These are phyloP conservation scores for Groenewaldozyma salmanticensis DNA, from an alignment of 805 yeast species.

Conservation along the genomic window DNA sequence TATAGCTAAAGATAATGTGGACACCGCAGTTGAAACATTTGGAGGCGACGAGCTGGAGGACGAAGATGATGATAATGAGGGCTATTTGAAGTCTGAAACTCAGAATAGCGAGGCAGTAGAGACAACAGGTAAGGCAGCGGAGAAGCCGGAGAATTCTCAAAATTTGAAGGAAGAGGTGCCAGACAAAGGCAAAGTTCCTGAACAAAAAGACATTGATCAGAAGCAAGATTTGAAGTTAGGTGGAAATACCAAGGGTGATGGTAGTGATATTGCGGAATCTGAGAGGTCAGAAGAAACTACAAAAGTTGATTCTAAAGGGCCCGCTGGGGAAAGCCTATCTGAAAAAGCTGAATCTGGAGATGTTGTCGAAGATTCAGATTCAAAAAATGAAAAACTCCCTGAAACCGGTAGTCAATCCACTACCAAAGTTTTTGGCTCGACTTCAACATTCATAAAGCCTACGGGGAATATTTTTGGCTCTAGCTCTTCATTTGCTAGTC, in stretches of 20 bases:
- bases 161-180: constrained; percentile 4
- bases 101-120: constrained; percentile 7
- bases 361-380: constrained; percentile 2
- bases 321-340: too few species aligned
- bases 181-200: constrained; percentile 3
- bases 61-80: constrained; percentile 5
- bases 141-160: constrained; percentile 6
- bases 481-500: constrained; percentile 6
- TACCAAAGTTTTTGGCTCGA: constrained; percentile 8
- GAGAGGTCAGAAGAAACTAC: not conserved
- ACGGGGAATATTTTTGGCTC: constrained; percentile 8
- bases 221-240: constrained; percentile 1
- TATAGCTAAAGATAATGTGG: constrained; percentile 2
- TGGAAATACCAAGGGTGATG: not conserved
- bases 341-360: too few species aligned
- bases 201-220: constrained; percentile 13
- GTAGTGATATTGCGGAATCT: not conserved
- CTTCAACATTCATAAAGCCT: constrained; percentile 8
- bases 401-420: not conserved
- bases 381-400: constrained; percentile 3
- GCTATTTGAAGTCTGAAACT: constrained; percentile 10
- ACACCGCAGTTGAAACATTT: constrained; percentile 4
- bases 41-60: constrained; percentile 7
- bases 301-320: constrained; percentile 1
- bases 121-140: constrained; percentile 4